Evolutionary conservation across 441 rosid species (phyloP), one percentile per base, ranked within the genome.

Genomic region (Viola pubescens): DNA sequence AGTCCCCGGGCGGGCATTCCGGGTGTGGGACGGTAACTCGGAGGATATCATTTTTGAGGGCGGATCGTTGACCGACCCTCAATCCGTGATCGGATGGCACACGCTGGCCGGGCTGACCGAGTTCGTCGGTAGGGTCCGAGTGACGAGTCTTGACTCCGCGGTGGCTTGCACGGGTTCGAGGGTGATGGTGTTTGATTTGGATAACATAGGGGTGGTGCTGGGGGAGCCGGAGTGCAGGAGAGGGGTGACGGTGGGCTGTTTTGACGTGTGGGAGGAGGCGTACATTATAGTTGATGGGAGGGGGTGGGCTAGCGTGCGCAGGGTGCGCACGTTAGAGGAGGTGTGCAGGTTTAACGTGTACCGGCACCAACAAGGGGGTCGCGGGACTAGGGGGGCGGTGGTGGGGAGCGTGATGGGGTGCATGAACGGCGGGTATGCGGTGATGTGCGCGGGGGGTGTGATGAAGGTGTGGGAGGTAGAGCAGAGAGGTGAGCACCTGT

Each of bases 51-150:
- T 78, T 0, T 84, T 76, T 59, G 76, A 79, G 0, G 91, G 83
- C 37, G 84, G 86, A 16, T 4, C 81, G 0, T 54, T 92, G 39
- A 89, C 97, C 0, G 86, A 89, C 60, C 83, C 80, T 3, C 85
- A 86, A 59, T 76, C 98, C 0, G 75, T 92, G 0, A 65, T 64
- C 64, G 98, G 96, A 0, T 92, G 97, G 98, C 84, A 75, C 70
- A 81, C 79, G 65, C 67, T 92, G 52, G 77, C 85, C 0, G 97
- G 86, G 68, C 37, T 81, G 62, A 82, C 82, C 1, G 91, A 81
- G 49, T 54, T 73, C 0, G 76, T 86, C 5, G 98, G 94, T 0
- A 86, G 97, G 38, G 77, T 92, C 0, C 62, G 94, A 10, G 71
- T 83, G 4, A 78, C 89, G 14, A 75, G 72, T 3, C 69, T 64